phyloP scores from a whole-genome alignment of 495 filamentous ascomycete species.

The Neurospora africana region DNA sequence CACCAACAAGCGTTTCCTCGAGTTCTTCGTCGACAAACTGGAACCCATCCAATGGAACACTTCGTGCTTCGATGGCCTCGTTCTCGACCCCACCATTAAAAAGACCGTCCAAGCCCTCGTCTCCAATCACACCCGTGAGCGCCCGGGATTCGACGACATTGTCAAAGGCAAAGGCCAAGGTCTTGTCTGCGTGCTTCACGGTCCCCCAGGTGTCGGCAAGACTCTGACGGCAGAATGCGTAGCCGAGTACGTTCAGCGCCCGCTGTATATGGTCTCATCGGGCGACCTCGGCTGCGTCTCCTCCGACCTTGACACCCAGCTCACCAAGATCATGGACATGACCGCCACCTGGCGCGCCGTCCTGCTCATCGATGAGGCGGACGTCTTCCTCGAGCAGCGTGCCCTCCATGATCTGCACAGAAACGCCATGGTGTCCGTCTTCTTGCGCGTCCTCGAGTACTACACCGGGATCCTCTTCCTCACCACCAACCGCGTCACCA shows the following conservation, averaged over 20 bases:
- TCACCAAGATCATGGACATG: slow-evolving; percentile 41
- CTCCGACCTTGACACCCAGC: slow-evolving; percentile 13
- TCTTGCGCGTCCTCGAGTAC: slow-evolving; percentile 37
- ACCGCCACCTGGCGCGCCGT: slow-evolving; percentile 39
- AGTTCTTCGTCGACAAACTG: slow-evolving; percentile 24
- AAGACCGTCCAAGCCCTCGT: slow-evolving; percentile 44
- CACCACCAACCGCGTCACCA: slow-evolving; percentile 36
- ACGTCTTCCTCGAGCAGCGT: slow-evolving; percentile 38
- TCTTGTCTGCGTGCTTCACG: slow-evolving; percentile 32
- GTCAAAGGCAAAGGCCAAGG: slow-evolving; percentile 28
- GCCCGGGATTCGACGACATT: slow-evolving; percentile 26
- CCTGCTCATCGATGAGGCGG: slow-evolving; percentile 42
- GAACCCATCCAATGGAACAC: slow-evolving; percentile 21
- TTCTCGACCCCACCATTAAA: slow-evolving; percentile 41
- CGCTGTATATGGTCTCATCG: slow-evolving; percentile 43
- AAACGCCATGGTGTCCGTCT: slow-evolving; percentile 37
- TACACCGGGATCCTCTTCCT: slow-evolving; percentile 39
- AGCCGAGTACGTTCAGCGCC: slow-evolving; percentile 40
- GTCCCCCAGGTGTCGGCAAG: slow-evolving; percentile 30
- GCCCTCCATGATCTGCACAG: slow-evolving; percentile 30
- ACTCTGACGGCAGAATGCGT: slow-evolving; percentile 35
- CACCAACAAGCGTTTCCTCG: slow-evolving; percentile 17
- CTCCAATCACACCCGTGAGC: slow-evolving; percentile 20
- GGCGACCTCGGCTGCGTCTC: slow-evolving; percentile 42
- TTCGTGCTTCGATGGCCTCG: slow-evolving; percentile 41